Evolutionary conservation across 192 early-diverging fungal species (phyloP).

Genomic region (Backusella mclennaniae): DNA sequence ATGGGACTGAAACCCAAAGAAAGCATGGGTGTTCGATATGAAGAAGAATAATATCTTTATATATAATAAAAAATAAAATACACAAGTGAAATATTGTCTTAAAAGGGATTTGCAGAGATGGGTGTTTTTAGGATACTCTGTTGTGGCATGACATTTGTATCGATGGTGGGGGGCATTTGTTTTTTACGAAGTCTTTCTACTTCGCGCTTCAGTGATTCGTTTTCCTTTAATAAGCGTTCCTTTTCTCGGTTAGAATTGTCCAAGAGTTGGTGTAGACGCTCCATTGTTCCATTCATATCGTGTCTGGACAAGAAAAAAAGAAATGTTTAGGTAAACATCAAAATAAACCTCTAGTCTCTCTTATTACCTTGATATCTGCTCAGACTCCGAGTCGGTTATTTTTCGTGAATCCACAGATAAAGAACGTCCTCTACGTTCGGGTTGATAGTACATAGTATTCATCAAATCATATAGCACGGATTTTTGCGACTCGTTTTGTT

Average conservation of each 20-base stretch:
- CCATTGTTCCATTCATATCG: not conserved
- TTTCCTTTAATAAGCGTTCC: conserved; percentile 11
- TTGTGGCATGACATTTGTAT: not conserved
- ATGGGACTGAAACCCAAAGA: conserved; percentile 50
- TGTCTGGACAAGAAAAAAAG: not conserved
- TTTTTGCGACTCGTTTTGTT: conserved; percentile 51
- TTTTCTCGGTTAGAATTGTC: conserved; percentile 10
- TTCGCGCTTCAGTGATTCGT: conserved; percentile 8
- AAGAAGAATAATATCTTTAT: conserved; percentile 22
- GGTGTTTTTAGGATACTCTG: not conserved
- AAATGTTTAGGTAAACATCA: too few relatives aligned
- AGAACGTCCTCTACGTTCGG: not conserved
- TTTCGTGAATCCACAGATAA: conserved; percentile 6
- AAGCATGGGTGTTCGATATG: conserved; percentile 52
- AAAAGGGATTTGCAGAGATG: not conserved
- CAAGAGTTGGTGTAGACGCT: conserved; percentile 12
- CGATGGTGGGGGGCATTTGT: not conserved
- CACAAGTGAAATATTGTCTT: not conserved
- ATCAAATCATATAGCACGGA: conserved; percentile 36
- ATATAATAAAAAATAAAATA: not conserved
- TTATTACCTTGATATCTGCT: not conserved
- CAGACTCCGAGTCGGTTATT: not conserved
- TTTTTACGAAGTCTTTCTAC: conserved; percentile 19
- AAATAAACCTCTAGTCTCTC: not conserved
- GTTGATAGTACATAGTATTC: not conserved